These are phyloP conservation scores for Iberis pinnata DNA, from an alignment of 345 rosid species.

Conservation along the genomic window DNA sequence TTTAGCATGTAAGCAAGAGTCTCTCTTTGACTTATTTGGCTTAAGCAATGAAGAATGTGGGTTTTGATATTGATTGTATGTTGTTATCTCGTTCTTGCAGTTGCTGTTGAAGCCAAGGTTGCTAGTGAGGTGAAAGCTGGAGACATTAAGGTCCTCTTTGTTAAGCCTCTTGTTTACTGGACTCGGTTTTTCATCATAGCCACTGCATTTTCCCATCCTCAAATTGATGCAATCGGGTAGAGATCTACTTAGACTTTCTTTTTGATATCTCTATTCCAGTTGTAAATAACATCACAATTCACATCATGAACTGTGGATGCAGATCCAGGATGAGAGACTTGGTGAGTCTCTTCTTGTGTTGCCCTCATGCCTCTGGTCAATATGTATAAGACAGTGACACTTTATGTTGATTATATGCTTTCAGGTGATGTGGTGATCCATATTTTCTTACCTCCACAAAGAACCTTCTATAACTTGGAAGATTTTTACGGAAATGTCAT, in stretches of 20 bases:
- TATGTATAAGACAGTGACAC: background rate
- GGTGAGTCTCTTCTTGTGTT: slow-evolving; percentile 58
- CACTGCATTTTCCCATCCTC: slow-evolving; percentile 94
- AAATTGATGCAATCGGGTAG: slow-evolving; percentile 84
- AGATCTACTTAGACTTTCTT: no score
- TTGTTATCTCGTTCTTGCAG: slow-evolving; percentile 35
- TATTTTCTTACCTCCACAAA: slow-evolving; percentile 81
- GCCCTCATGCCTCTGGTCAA: background rate
- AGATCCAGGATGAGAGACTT: slow-evolving; percentile 81
- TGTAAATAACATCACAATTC: no score
- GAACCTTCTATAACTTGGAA: slow-evolving; percentile 84
- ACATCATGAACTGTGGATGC: slow-evolving; percentile 16
- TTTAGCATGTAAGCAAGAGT: slow-evolving; percentile 58
- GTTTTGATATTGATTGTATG: background rate
- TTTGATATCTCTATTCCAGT: no score
- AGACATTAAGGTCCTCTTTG: slow-evolving; percentile 88
- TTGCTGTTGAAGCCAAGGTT: slow-evolving; percentile 88
- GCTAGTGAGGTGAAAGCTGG: slow-evolving; percentile 92
- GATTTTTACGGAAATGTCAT: slow-evolving; percentile 86
- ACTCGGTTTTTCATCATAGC: slow-evolving; percentile 89
- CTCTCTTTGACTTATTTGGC: background rate
- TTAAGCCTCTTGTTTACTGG: slow-evolving; percentile 98
- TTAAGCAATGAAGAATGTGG: background rate
- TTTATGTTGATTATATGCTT: slow-evolving; percentile 15
- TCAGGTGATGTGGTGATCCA: slow-evolving; percentile 92